Base-by-base conservation (phyloP, 2,329 filamentous ascomycete species). In the Fusarium sp. region DNA sequence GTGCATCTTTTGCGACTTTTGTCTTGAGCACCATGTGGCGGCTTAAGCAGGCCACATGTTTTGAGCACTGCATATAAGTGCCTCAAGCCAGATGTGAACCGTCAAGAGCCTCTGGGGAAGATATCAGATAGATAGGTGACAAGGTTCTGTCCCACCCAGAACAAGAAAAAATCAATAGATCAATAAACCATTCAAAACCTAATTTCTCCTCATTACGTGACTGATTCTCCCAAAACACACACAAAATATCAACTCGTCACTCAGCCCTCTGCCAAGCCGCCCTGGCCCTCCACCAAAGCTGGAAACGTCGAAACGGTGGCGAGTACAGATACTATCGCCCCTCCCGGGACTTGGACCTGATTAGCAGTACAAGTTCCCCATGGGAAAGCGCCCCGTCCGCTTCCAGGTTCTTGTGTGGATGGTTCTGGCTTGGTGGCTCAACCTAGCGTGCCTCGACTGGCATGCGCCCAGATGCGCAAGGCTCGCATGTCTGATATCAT, bases 401-500 rank as follows among this genome's bases (percentile, higher is more conserved):
- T 56, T 62, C 60, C 9, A 27, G 60, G 25, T 13, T 23, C 27
- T 2, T 27, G 9, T 11, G n/a, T n/a, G 16, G 27, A 61, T 45
- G 39, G n/a, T 61, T 61, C 59, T 62, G 59, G 59, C 59, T 50
- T 62, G 59, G 59, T 35, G 59, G 59, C 59, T 50, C 27, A 10
- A 14, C 14, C 34, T 41, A 30, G 45, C 23, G 43, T 18, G 32
- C 5, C 23, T 3, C 34, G 20, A 32, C 60, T 63, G 60, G 60
- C 18, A 63, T 63, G 45, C 23, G 59, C 59, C 59, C 43, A 62
- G 43, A 25, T 34, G 23, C 16, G 10, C 6, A 7, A 27, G 43
- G 20, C 32, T 50, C 30, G 48, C 60, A 25, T 16, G 60, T 63
- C 60, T 63, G 60, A 63, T 63, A 63, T 63, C 60, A 54, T 63